Percentiles rank a stretch among this genome's conserved stretches.
phyloP scores from a whole-genome alignment of 2,329 filamentous ascomycete genomes.

The Nannizzia gypsea region DNA sequence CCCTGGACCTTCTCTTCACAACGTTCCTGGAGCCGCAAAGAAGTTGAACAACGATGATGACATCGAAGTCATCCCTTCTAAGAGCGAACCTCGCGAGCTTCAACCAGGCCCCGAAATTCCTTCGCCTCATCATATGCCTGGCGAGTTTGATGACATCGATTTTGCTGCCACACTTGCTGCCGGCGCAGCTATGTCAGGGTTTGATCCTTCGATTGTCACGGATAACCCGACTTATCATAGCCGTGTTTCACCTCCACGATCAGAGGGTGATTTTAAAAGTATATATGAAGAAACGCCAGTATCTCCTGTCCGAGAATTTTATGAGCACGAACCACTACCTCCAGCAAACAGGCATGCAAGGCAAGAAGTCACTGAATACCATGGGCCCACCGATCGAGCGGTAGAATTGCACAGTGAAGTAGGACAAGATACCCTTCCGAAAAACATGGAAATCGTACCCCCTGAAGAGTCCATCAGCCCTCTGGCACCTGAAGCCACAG shows the following conservation, averaged over 20 bases:
- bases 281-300: constrained; percentile 11
- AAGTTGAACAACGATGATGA: neutral
- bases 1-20: neutral
- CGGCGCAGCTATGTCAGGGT: constrained; percentile 56
- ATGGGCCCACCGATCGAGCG: neutral
- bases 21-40: neutral
- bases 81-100: neutral
- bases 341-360: constrained; percentile 8
- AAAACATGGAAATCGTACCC: neutral
- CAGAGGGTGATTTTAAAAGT: constrained; percentile 3
- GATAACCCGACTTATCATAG: constrained; percentile 52
- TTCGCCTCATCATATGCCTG: constrained; percentile 2
- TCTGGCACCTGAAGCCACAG: neutral
- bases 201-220: constrained; percentile 59
- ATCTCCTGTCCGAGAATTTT: constrained; percentile 8
- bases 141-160: constrained; percentile 52
- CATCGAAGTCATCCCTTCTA: neutral
- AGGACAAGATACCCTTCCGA: neutral
- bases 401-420: neutral
- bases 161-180: constrained; percentile 60
- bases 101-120: neutral
- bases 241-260: constrained; percentile 27
- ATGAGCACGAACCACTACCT: constrained; percentile 10
- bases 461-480: neutral
- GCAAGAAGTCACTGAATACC: neutral